These are phyloP conservation scores for Rhodotorula sp. DNA, from an alignment of 1,284 basidiomycete species.

Conservation along the genomic window DNA sequence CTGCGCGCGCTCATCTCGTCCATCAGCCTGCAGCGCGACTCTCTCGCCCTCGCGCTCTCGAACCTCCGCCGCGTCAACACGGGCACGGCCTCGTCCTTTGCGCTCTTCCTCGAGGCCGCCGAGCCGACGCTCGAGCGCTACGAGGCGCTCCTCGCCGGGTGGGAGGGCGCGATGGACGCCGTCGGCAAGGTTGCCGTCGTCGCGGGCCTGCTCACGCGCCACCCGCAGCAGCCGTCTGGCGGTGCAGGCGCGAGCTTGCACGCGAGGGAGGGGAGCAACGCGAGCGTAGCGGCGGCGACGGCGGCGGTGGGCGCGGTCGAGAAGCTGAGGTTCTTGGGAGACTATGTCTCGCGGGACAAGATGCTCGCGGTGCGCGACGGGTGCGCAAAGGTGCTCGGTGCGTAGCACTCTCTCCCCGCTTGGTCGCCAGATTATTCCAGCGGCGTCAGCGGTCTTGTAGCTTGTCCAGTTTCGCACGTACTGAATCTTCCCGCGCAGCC, in stretches of 20 bases:
- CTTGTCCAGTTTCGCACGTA: too few relatives aligned
- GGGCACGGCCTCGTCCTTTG: slow-evolving; percentile 23
- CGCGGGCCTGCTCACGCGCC: slow-evolving; percentile 18
- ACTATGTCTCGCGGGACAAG: slow-evolving; percentile 45
- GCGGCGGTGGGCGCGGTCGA: slow-evolving; percentile 2
- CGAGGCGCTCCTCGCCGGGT: slow-evolving; percentile 21
- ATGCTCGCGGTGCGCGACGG: slow-evolving; percentile 44
- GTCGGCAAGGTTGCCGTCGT: slow-evolving; percentile 35
- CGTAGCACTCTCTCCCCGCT: neutral
- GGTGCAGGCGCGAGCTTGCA: slow-evolving; percentile 10
- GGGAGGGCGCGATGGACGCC: slow-evolving; percentile 37
- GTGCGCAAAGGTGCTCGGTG: slow-evolving; percentile 41
- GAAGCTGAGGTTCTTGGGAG: slow-evolving; percentile 40
- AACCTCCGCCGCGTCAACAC: slow-evolving; percentile 40
- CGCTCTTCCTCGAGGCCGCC: slow-evolving; percentile 23
- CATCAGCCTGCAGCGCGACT: slow-evolving; percentile 35
- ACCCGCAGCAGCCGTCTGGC: neutral
- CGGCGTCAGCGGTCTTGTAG: neutral
- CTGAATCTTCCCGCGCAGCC: neutral
- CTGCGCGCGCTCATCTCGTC: slow-evolving; percentile 39
- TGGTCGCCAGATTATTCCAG: too few relatives aligned
- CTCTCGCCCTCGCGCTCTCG: slow-evolving; percentile 36
- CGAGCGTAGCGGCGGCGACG: neutral
- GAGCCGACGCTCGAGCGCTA: slow-evolving; percentile 19
- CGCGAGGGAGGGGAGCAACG: slow-evolving; percentile 18